These are phyloP conservation scores for Thuja plicata DNA, from an alignment of 83 land plant species.

Conservation along the genomic window DNA sequence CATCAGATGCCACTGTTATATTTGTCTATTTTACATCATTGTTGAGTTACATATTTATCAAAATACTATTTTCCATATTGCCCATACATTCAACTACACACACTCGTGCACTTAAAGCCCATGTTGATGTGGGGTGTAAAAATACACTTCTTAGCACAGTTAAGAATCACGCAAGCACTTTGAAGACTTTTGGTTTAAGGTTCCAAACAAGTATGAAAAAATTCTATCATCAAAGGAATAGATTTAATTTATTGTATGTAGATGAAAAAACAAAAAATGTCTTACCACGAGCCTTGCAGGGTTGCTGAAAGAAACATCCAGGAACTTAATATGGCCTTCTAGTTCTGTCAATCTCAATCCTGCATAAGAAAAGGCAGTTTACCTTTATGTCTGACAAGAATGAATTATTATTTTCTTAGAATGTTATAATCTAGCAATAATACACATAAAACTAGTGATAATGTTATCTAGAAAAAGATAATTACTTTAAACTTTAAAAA, in stretches of 20 bases:
- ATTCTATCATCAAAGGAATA: background rate
- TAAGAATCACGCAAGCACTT: background rate
- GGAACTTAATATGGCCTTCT: slow-evolving; percentile 50
- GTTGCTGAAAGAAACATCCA: slow-evolving; percentile 48
- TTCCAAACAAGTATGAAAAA: background rate
- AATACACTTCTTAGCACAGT: too few species aligned
- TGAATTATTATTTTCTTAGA: background rate
- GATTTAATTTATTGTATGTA: background rate
- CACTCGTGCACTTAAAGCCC: too few species aligned
- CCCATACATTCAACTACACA: too few species aligned
- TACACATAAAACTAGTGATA: background rate
- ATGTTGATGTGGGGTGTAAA: too few species aligned
- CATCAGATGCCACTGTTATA: too few species aligned
- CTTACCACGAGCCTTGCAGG: slow-evolving; percentile 51
- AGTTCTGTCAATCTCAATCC: slow-evolving; percentile 36
- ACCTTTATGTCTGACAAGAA: slow-evolving; percentile 4
- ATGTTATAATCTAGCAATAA: background rate
- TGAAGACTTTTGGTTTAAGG: too few species aligned
- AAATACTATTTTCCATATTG: too few species aligned
- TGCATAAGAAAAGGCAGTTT: slow-evolving; percentile 20
- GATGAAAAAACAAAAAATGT: background rate
- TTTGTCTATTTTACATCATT: too few species aligned
- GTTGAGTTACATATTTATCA: too few species aligned
- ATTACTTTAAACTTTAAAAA: background rate
- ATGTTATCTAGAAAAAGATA: background rate